These are phyloP conservation scores for Rhodotorula sp. DNA, from an alignment of 1,284 basidiomycete species.

Conservation along the genomic window DNA sequence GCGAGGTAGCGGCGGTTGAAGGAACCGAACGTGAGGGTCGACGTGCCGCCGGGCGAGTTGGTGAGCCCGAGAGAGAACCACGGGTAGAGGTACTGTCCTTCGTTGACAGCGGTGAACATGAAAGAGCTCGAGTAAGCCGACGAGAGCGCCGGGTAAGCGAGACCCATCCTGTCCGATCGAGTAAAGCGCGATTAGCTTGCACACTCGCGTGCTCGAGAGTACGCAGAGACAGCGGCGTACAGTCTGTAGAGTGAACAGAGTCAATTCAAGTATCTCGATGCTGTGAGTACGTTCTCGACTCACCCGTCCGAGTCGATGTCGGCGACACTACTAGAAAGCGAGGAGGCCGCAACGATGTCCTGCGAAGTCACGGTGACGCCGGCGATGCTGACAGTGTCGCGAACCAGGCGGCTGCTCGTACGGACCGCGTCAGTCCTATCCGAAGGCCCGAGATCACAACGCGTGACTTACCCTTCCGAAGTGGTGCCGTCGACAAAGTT, in stretches of 20 bases:
- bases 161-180: conserved; percentile 20
- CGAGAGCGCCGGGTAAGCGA: conserved; percentile 28
- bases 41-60: conserved; percentile 3
- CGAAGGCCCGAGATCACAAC: too few species aligned
- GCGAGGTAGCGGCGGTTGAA: conserved; percentile 9
- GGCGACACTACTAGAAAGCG: conserved; percentile 24
- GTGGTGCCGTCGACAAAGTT: conserved; percentile 34
- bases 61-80: conserved; percentile 23
- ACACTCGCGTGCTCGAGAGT: background rate
- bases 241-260: conserved; percentile 2
- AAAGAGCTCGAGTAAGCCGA: conserved; percentile 15
- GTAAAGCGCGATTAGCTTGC: background rate
- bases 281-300: background rate
- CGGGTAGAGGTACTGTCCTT: conserved; percentile 8
- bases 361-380: conserved; percentile 12
- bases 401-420: conserved; percentile 9
- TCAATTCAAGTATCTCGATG: background rate
- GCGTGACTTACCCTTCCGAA: conserved; percentile 14
- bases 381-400: conserved; percentile 16
- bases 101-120: conserved; percentile 21
- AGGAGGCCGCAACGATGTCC: conserved; percentile 23
- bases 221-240: background rate
- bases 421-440: background rate
- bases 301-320: conserved; percentile 23
- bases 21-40: conserved; percentile 19